Conservation (phyloP, 805 yeast species). For the Helenozyma rhizophorensis region DNA sequence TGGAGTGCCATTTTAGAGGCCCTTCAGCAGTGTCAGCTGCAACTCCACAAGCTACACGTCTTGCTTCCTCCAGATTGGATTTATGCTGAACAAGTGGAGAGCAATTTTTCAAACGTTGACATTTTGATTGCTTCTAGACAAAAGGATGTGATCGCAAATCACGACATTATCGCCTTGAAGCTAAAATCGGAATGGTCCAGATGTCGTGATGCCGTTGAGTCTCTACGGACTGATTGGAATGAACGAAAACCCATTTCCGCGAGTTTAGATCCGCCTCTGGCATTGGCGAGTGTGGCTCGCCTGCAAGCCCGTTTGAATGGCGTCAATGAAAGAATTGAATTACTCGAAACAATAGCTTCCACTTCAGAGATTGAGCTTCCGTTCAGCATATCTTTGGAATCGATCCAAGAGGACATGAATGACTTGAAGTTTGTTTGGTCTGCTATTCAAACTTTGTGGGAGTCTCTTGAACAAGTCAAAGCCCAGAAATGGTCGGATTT, state of each 20-base stretch:
- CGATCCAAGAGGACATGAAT: constrained; percentile 43
- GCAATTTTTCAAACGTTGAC: constrained; percentile 38
- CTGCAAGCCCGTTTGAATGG: constrained; percentile 25
- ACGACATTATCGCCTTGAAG: constrained; percentile 38
- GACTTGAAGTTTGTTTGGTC: constrained; percentile 65
- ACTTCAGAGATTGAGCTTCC: constrained; percentile 30
- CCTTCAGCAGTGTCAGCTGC: constrained; percentile 26
- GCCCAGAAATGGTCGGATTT: constrained; percentile 46
- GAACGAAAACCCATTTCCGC: constrained; percentile 44
- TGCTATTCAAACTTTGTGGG: constrained; percentile 50
- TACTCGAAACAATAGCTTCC: constrained; percentile 16
- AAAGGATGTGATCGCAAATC: constrained; percentile 35
- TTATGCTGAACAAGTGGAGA: constrained; percentile 58
- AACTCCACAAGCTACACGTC: constrained; percentile 41
- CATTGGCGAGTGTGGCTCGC: constrained; percentile 34
- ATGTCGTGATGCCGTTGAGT: constrained; percentile 25
- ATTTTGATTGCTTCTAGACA: constrained; percentile 35
- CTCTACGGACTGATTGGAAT: constrained; percentile 45
- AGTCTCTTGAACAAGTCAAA: constrained; percentile 40
- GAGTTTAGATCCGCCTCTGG: constrained; percentile 36
- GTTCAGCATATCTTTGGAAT: constrained; percentile 22
- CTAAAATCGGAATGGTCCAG: constrained; percentile 38
- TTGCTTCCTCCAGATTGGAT: constrained; percentile 53
- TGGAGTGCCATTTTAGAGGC: constrained; percentile 14
- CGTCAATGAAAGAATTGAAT: constrained; percentile 1